phyloP scores from a whole-genome alignment of 2,329 filamentous ascomycete species.

The Penicillium paneum region DNA sequence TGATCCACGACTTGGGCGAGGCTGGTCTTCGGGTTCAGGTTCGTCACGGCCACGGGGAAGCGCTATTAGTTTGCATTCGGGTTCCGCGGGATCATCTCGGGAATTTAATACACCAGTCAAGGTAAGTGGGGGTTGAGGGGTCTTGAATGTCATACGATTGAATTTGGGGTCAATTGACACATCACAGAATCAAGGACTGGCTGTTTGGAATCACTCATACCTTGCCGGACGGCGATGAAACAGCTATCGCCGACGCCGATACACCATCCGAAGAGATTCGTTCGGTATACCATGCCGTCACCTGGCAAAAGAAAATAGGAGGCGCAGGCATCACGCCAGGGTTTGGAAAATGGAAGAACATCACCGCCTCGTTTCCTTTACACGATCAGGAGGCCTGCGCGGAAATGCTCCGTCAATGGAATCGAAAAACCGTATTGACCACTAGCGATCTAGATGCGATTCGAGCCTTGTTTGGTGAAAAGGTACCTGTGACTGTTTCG shows the following conservation, averaged over 20 bases:
- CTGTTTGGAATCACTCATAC: constrained; percentile 78
- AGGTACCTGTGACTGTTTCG: constrained; percentile 34
- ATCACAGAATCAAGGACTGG: constrained; percentile 79
- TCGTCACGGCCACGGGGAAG: constrained; percentile 70
- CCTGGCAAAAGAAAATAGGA: constrained; percentile 67
- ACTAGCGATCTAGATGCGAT: constrained; percentile 71
- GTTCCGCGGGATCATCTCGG: constrained; percentile 73
- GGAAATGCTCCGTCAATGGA: constrained; percentile 71
- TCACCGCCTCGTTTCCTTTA: constrained; percentile 75
- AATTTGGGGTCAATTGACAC: background rate
- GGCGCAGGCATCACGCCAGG: constrained; percentile 73
- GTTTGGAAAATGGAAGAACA: constrained; percentile 67
- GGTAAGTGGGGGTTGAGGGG: constrained; percentile 42
- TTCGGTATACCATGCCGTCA: constrained; percentile 82
- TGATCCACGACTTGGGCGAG: constrained; percentile 69
- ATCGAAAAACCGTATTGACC: constrained; percentile 60
- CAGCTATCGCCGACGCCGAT: constrained; percentile 70
- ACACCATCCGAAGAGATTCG: constrained; percentile 85
- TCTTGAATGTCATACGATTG: background rate
- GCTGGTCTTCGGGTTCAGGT: constrained; percentile 88
- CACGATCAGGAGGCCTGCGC: constrained; percentile 75
- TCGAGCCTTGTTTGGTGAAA: constrained; percentile 73
- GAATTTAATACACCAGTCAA: constrained; percentile 78
- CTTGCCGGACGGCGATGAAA: constrained; percentile 70
- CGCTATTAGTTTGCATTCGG: constrained; percentile 78